Evolutionary conservation across 2,329 filamentous ascomycete genomes (phyloP), one percentile per base, ranked within the genome.

Genomic region (Onygena corvina): DNA sequence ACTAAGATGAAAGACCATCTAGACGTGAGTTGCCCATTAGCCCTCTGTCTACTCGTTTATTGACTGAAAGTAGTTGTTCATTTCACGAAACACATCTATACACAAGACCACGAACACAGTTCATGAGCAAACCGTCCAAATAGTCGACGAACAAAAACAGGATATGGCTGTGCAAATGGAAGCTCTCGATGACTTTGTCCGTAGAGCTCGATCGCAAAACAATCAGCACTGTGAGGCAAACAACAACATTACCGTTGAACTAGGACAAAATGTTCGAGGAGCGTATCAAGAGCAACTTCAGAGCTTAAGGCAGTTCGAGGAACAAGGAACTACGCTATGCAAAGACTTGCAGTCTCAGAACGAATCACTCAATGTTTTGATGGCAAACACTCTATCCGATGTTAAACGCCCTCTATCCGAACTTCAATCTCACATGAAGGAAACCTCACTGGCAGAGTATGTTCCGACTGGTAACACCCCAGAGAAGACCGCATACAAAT

Each of bases 81-180:
- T 47, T 38, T 29, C 51, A 7, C 44, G 45, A 18, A 93, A 88
- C 58, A 80, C 75, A n/a, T 81, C 83, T 4, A 90, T 98, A 58
- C 86, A 90, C 57, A 76, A 77, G 5, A 85, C 85, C 0, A 89
- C 90, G 0, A 84, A 85, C 58, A 86, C 86, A 2, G 88, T 96
- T 1, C 89, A 98, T 57, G 83, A 84, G 29, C 85, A 94, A 67
- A 95, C 90, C 0, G 80, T 94, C 25, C 82, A 83, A 4, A 90
- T 93, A 51, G 89, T 96, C 9, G 85, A 90, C 60, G 82, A 84
- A 50, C 92, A 98, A 67, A 85, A 93, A 69, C 76, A 78, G 50
- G 86, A 94, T 57, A 83, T 98, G 61, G 83, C 85, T 53, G 76
- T 75, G n/a, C 87, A 96, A 65, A 89, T 98, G 77, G 79, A 81